phyloP scores from a whole-genome alignment of 352 stramenopile species.

The Pythium insidiosum region DNA sequence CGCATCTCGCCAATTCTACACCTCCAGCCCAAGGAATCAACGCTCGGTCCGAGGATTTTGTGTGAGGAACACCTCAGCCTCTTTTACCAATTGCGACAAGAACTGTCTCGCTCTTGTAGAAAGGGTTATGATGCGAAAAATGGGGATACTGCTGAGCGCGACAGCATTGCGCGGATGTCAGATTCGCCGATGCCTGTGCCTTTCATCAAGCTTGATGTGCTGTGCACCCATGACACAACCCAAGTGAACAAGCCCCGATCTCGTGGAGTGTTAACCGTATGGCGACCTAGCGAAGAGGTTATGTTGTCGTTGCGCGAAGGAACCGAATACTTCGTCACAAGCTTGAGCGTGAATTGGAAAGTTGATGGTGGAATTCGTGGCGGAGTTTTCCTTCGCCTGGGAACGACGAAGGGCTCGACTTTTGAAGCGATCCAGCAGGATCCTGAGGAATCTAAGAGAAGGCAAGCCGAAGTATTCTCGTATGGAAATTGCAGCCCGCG shows the following conservation, averaged over 20 bases:
- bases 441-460: neutral
- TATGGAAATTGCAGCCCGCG: no score
- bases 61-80: conserved; percentile 50
- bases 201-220: conserved; percentile 61
- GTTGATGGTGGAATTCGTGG: conserved; percentile 26
- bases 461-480: neutral
- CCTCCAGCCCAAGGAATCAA: conserved; percentile 59
- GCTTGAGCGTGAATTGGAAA: conserved; percentile 62
- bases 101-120: neutral
- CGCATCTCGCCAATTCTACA: conserved; percentile 53
- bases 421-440: conserved; percentile 29
- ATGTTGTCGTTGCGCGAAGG: conserved; percentile 39
- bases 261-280: conserved; percentile 48
- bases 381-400: conserved; percentile 45
- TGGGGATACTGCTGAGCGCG: neutral
- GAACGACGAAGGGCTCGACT: conserved; percentile 63
- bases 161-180: conserved; percentile 22
- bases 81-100: conserved; percentile 34
- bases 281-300: conserved; percentile 51
- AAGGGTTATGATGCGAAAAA: neutral
- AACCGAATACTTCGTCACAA: conserved; percentile 47
- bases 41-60: conserved; percentile 48
- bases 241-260: conserved; percentile 5
- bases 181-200: conserved; percentile 38
- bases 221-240: conserved; percentile 37